Percentiles rank a stretch among this genome's conserved stretches.
Evolutionary conservation across 345 rosid genomes (phyloP).

Genomic region (Turritis glabra): DNA sequence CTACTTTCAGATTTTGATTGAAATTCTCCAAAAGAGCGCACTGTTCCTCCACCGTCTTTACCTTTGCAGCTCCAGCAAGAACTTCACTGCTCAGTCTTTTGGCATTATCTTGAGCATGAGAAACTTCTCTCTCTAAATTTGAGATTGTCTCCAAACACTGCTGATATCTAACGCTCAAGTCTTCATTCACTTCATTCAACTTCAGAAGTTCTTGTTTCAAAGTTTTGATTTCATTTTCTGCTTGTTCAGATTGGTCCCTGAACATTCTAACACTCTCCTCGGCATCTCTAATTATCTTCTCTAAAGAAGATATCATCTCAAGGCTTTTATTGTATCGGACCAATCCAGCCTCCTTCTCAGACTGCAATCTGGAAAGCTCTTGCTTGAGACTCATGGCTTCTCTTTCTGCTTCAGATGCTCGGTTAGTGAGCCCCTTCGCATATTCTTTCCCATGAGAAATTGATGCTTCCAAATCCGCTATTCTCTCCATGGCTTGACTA

Average conservation of each 20-base stretch:
- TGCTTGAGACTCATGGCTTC: constrained; percentile 57
- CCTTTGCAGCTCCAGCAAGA: constrained; percentile 53
- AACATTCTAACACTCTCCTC: constrained; percentile 58
- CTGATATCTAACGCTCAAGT: constrained; percentile 50
- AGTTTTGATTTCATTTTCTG: constrained; percentile 59
- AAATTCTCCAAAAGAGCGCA: constrained; percentile 56
- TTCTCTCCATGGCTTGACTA: constrained; percentile 66
- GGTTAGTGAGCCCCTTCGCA: constrained; percentile 47
- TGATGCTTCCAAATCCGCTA: constrained; percentile 53
- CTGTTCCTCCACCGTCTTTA: constrained; percentile 63
- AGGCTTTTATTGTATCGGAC: constrained; percentile 59
- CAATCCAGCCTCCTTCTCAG: constrained; percentile 68
- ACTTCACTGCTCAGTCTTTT: constrained; percentile 60
- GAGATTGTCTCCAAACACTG: constrained; percentile 67
- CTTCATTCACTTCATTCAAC: constrained; percentile 69
- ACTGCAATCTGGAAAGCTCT: constrained; percentile 61
- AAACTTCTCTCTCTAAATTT: constrained; percentile 61
- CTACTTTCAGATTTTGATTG: constrained; percentile 61
- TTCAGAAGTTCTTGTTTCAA: constrained; percentile 55
- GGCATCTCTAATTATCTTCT: constrained; percentile 54
- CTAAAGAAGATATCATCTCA: constrained; percentile 62
- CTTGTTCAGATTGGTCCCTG: constrained; percentile 50
- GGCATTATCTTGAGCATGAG: constrained; percentile 54
- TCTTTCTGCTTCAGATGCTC: constrained; percentile 51
- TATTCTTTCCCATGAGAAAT: constrained; percentile 50